Evolutionary conservation across 1,139 yeast species (phyloP).

Genomic region (Candida sanyaensis): DNA sequence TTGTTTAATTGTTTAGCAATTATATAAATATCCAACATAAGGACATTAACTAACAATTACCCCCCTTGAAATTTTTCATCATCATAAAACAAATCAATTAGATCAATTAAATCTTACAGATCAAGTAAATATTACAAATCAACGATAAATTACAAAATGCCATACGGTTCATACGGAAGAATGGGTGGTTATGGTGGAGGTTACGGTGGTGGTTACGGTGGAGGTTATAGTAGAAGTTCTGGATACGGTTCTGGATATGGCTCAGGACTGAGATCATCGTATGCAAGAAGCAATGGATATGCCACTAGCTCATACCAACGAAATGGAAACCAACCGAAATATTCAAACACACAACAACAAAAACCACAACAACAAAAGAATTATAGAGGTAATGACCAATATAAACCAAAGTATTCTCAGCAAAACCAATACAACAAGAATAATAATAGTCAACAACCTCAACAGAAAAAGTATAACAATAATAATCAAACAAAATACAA

Average conservation of each 20-base stretch:
- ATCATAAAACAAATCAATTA: not conserved
- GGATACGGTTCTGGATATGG: not conserved
- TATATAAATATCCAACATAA: too few species aligned
- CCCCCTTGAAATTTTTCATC: not conserved
- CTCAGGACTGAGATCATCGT: too few species aligned
- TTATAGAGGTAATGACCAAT: not conserved
- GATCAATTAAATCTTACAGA: not conserved
- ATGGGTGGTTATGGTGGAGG: not conserved
- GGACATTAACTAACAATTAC: too few species aligned
- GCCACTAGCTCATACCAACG: not conserved
- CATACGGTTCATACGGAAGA: not conserved
- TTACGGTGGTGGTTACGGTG: not conserved
- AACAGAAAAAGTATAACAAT: too few species aligned
- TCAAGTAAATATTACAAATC: not conserved
- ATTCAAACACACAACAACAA: not conserved
- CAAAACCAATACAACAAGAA: not conserved
- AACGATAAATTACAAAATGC: not conserved
- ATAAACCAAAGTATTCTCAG: not conserved
- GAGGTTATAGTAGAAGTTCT: not conserved
- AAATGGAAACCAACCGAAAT: not conserved
- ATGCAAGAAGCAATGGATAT: not conserved
- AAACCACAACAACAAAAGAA: not conserved
- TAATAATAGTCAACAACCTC: not conserved
- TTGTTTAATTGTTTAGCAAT: too few species aligned
- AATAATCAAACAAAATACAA: not conserved